Conservation (phyloP, 2,329 filamentous ascomycete species). For the Fusarium subtropicale region DNA sequence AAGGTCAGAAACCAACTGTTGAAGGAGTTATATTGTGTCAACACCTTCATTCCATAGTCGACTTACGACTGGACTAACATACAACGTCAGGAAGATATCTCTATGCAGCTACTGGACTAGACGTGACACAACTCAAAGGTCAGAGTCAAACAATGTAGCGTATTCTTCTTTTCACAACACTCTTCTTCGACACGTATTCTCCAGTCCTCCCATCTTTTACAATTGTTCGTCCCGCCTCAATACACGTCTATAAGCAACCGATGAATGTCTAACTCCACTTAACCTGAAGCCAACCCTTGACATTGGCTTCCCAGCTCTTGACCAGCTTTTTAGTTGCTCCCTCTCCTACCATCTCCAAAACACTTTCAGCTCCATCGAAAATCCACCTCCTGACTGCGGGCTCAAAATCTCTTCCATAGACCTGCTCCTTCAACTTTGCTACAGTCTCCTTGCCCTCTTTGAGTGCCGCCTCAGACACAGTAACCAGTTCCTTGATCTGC, state of each 20-base stretch:
- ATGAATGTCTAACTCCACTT: constrained; percentile 47
- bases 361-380: constrained; percentile 42
- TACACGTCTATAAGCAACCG: not conserved
- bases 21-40: no score
- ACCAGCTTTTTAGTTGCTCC: constrained; percentile 46
- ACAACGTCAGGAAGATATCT: not conserved
- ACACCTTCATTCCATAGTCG: not conserved
- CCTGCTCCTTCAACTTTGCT: constrained; percentile 48
- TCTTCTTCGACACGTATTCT: no score
- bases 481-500: constrained; percentile 51
- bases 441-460: constrained; percentile 51
- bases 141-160: not conserved
- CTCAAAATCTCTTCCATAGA: constrained; percentile 46
- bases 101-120: not conserved
- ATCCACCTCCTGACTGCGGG: constrained; percentile 46
- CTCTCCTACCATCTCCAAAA: constrained; percentile 45
- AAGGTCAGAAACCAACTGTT: not conserved
- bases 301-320: constrained; percentile 52
- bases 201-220: not conserved
- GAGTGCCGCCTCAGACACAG: constrained; percentile 48
- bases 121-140: not conserved
- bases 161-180: not conserved
- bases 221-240: not conserved
- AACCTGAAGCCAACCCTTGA: constrained; percentile 52
- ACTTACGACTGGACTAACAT: no score